Evolutionary conservation across 1,284 basidiomycete genomes (phyloP).

Genomic region (Chalciporus sp.): DNA sequence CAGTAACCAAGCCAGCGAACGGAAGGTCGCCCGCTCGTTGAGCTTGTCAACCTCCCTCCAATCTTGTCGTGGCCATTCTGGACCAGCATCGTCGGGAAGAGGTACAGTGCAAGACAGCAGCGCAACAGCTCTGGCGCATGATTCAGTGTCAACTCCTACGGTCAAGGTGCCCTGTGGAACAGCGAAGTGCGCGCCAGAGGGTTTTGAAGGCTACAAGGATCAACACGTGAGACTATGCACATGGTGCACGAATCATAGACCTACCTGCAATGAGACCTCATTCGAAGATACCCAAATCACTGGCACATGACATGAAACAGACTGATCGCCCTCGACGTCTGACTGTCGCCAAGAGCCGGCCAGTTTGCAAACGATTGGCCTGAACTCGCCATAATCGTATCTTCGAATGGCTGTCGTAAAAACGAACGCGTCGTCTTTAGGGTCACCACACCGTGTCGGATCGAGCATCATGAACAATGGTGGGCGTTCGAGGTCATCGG

Average conservation of each 20-base stretch:
- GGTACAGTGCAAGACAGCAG: constrained; percentile 78
- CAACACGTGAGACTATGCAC: constrained; percentile 8
- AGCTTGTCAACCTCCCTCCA: constrained; percentile 87
- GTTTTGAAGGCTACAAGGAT: constrained; percentile 43
- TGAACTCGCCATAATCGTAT: constrained; percentile 78
- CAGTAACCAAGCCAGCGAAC: constrained; percentile 82
- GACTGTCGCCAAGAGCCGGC: constrained; percentile 79
- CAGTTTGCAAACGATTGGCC: constrained; percentile 75
- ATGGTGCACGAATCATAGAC: constrained; percentile 19
- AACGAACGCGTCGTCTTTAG: constrained; percentile 75
- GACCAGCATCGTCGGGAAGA: constrained; percentile 64
- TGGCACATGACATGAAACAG: constrained; percentile 60
- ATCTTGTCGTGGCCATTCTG: constrained; percentile 73
- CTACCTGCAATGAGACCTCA: constrained; percentile 54
- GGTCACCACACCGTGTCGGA: constrained; percentile 77
- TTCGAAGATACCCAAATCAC: constrained; percentile 62
- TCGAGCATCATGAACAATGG: constrained; percentile 85
- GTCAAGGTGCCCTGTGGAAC: constrained; percentile 59
- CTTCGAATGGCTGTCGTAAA: constrained; percentile 80
- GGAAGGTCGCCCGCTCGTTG: constrained; percentile 82
- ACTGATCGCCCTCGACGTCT: constrained; percentile 46
- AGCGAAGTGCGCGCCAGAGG: constrained; percentile 63
- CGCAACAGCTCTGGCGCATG: constrained; percentile 75
- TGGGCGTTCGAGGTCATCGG: constrained; percentile 51
- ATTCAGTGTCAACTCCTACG: constrained; percentile 56